These are phyloP conservation scores for Colletotrichum simmondsii DNA, from an alignment of 2,329 filamentous ascomycete genomes.

Conservation along the genomic window DNA sequence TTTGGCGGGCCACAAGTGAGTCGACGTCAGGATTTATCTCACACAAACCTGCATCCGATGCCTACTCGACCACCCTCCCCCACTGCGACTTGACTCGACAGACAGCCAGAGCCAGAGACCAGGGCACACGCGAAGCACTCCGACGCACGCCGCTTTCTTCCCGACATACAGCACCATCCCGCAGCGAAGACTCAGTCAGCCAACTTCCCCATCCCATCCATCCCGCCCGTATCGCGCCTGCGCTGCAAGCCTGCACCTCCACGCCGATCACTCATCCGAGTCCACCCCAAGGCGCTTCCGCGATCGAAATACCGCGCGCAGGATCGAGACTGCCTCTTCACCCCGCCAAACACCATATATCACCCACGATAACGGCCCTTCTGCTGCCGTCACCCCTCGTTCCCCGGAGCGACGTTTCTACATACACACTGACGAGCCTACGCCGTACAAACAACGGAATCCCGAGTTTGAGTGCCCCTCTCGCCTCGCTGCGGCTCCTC, in stretches of 20 bases:
- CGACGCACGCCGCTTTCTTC: constrained; percentile 1
- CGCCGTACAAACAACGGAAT: not conserved
- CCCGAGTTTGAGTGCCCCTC: not conserved
- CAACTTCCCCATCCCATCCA: not conserved
- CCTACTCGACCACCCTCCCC: not conserved
- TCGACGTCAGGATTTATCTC: constrained; percentile 28
- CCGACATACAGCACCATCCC: constrained; percentile 5
- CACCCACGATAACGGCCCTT: constrained; percentile 11
- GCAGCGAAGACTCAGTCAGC: not conserved
- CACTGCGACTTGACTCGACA: not conserved
- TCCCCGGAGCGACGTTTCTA: not conserved
- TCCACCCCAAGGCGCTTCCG: not conserved
- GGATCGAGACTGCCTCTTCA: constrained; percentile 11
- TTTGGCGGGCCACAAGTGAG: constrained; percentile 24
- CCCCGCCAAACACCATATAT: constrained; percentile 10
- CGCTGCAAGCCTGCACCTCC: not conserved
- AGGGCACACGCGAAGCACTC: constrained; percentile 14
- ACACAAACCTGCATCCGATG: constrained; percentile 19
- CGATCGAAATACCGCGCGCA: constrained; percentile 27
- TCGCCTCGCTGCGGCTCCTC: not conserved
- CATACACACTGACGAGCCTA: not conserved
- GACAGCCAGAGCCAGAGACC: not conserved
- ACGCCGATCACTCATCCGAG: constrained; percentile 7
- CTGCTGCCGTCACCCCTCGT: not conserved
- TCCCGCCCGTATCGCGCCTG: constrained; percentile 9